Evolutionary conservation across 768 basidiomycete species (phyloP).

Genomic region (Mycena metata): DNA sequence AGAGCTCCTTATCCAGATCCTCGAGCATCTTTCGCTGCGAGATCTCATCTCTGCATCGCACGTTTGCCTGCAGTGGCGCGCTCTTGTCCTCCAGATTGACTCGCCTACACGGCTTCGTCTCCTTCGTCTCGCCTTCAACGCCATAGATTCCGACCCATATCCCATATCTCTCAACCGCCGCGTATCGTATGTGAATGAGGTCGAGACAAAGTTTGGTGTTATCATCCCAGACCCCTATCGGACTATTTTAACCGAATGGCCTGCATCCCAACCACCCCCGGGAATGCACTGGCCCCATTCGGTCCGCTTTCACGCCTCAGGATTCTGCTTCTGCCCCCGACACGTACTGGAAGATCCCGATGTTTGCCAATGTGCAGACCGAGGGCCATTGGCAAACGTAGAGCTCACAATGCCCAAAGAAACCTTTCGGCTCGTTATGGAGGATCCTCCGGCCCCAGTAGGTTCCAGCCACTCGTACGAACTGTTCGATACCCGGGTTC

Average conservation of each 20-base stretch:
- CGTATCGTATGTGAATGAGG: too few relatives aligned
- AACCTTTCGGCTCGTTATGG: background rate
- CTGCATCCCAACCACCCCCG: constrained; percentile 23
- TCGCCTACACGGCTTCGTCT: constrained; percentile 26
- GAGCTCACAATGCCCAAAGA: background rate
- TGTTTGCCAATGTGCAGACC: constrained; percentile 6
- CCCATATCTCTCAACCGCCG: too few relatives aligned
- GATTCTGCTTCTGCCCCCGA: constrained; percentile 30
- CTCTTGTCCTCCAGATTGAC: constrained; percentile 24
- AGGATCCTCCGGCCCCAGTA: background rate
- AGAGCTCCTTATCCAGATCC: constrained; percentile 25
- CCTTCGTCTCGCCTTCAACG: too few relatives aligned
- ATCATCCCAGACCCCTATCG: constrained; percentile 30
- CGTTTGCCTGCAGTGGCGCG: constrained; percentile 26
- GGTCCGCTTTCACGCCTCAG: constrained; percentile 23
- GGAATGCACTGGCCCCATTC: constrained; percentile 35
- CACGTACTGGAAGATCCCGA: background rate
- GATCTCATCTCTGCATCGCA: constrained; percentile 29
- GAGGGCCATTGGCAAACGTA: background rate
- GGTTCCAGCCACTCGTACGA: background rate
- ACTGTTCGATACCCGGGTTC: constrained; percentile 10
- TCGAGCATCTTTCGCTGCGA: constrained; percentile 16
- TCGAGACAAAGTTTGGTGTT: background rate
- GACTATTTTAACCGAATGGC: constrained; percentile 31
- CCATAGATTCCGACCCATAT: too few relatives aligned